Conservation (phyloP, 805 yeast species). For the Candida awuae region DNA sequence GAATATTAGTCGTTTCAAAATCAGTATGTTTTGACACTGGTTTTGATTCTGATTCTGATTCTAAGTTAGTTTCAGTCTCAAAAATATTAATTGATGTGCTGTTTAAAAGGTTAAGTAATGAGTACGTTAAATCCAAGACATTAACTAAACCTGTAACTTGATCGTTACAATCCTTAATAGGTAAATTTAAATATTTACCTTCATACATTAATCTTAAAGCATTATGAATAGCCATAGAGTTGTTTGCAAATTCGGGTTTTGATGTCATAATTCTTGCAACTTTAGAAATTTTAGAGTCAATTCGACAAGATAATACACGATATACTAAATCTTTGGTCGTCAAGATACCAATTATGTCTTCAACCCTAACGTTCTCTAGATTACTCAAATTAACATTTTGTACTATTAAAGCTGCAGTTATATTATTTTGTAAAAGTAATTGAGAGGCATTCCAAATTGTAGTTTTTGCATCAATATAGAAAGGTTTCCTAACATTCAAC, state of each 20-base stretch:
- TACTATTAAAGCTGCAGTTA: conserved; percentile 35
- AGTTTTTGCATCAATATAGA: conserved; percentile 30
- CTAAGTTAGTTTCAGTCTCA: neutral
- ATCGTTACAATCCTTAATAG: conserved; percentile 28
- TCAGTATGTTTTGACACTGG: neutral
- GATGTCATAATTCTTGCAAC: conserved; percentile 39
- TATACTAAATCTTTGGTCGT: conserved; percentile 40
- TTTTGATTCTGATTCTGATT: neutral
- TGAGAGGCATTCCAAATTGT: conserved; percentile 34
- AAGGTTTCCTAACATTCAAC: conserved; percentile 24
- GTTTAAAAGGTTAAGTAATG: conserved; percentile 31
- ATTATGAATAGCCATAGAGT: conserved; percentile 32
- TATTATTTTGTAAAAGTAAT: conserved; percentile 31
- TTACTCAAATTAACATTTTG: conserved; percentile 16
- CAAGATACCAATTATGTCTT: conserved; percentile 37
- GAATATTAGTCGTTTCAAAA: conserved; percentile 19
- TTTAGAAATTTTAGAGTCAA: conserved; percentile 31
- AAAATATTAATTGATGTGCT: conserved; percentile 19
- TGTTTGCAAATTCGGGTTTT: conserved; percentile 38
- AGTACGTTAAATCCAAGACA: conserved; percentile 37
- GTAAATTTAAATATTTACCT: conserved; percentile 38
- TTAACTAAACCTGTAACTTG: conserved; percentile 35
- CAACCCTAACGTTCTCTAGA: conserved; percentile 4
- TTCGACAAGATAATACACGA: conserved; percentile 31
- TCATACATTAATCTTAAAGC: conserved; percentile 41